Conservation (phyloP, 495 filamentous ascomycete genomes). For the Jackrogersella multiformis region DNA sequence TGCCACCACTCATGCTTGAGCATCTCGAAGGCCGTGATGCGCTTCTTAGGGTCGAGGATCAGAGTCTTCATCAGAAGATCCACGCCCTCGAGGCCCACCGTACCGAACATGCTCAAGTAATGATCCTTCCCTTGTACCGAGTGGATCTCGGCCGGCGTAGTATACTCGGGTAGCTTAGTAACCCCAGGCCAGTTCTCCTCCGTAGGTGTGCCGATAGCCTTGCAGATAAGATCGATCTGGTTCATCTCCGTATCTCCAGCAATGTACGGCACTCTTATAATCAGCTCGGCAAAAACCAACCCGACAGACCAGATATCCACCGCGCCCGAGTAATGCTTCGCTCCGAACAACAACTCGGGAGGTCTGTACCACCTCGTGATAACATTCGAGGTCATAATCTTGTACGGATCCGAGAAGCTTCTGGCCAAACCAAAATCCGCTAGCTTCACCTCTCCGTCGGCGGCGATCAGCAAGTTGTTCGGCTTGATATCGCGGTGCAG, state of each 20-base stretch:
- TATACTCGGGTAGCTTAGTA: constrained; percentile 78
- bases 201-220: constrained; percentile 87
- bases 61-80: constrained; percentile 90
- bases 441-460: constrained; percentile 91
- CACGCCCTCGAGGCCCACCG: constrained; percentile 80
- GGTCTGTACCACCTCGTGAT: constrained; percentile 98
- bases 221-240: constrained; percentile 80
- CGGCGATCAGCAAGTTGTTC: constrained; percentile 94
- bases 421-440: constrained; percentile 97
- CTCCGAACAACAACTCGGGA: constrained; percentile 90
- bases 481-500: constrained; percentile 99
- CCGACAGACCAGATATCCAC: constrained; percentile 98
- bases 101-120: constrained; percentile 76
- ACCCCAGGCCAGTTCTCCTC: constrained; percentile 98
- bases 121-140: constrained; percentile 74
- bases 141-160: constrained; percentile 64
- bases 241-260: constrained; percentile 77
- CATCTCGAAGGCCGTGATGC: constrained; percentile 77
- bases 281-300: constrained; percentile 89
- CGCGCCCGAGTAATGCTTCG: constrained; percentile 84
- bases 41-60: constrained; percentile 81
- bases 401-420: constrained; percentile 86
- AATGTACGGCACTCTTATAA: constrained; percentile 81
- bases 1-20: constrained; percentile 89
- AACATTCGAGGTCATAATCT: constrained; percentile 90